Evolutionary conservation across 2,329 filamentous ascomycete genomes (phyloP).

Genomic region (Fusarium phyllophilum): DNA sequence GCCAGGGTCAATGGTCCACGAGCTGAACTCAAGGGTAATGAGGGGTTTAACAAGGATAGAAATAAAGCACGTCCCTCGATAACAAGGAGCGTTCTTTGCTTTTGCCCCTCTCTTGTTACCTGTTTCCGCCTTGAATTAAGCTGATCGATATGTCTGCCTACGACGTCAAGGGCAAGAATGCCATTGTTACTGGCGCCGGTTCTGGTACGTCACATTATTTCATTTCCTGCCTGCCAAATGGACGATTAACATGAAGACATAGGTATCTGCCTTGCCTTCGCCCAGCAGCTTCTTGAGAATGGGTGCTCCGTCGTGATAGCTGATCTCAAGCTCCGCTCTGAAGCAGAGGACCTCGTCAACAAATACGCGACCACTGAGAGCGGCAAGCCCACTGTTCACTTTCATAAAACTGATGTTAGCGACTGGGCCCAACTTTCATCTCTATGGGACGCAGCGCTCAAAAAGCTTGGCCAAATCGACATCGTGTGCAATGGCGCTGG

Average conservation of each 20-base stretch:
- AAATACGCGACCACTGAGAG: background rate
- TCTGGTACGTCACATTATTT: background rate
- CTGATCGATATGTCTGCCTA: constrained; percentile 6
- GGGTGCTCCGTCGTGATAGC: constrained; percentile 1
- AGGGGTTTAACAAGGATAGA: background rate
- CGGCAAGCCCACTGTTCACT: background rate
- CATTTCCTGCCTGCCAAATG: fast-evolving
- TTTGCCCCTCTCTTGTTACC: background rate
- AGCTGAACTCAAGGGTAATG: background rate
- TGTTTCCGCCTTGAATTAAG: fast-evolving
- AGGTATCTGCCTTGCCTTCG: constrained; percentile 20
- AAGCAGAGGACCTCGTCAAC: background rate
- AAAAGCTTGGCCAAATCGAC: constrained; percentile 64
- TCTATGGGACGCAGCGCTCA: constrained; percentile 50
- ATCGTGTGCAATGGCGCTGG: constrained; percentile 73
- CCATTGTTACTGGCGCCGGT: constrained; percentile 22
- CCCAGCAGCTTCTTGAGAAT: background rate
- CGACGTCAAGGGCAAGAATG: constrained; percentile 12
- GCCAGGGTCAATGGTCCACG: background rate
- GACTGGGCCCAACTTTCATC: constrained; percentile 41
- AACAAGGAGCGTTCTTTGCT: background rate
- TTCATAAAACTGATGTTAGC: constrained; percentile 41
- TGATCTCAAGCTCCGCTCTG: background rate
- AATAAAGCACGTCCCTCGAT: background rate
- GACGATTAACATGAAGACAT: background rate